Percentiles rank a stretch among this genome's conserved stretches.
Conservation (phyloP, 129 eudicot species). For the Artemisia tridentata region DNA sequence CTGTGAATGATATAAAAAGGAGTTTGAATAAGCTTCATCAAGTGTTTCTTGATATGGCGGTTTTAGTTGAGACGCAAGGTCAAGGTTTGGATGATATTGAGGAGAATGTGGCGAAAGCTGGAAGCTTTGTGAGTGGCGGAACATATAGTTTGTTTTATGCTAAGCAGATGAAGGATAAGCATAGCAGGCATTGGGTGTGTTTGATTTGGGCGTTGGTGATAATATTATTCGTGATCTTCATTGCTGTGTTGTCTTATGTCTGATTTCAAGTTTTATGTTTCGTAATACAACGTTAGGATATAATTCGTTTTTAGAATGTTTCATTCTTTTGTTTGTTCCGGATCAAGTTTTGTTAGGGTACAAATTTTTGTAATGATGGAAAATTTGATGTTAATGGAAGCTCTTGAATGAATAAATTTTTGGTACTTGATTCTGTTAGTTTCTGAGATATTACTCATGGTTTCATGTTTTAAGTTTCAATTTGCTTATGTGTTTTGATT, state of each 20-base stretch:
- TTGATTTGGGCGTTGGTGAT: slow-evolving; percentile 53
- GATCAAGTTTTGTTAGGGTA: neutral
- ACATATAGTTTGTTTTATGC: slow-evolving; percentile 75
- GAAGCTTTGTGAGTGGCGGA: slow-evolving; percentile 73
- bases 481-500: neutral
- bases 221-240: slow-evolving; percentile 59
- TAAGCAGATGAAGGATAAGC: slow-evolving; percentile 73
- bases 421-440: neutral
- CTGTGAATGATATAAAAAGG: slow-evolving; percentile 54
- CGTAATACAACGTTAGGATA: neutral
- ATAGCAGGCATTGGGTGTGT: slow-evolving; percentile 45
- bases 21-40: slow-evolving; percentile 87
- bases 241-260: slow-evolving; percentile 47
- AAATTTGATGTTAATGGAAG: too few relatives aligned
- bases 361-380: neutral
- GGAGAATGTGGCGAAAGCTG: slow-evolving; percentile 66
- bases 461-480: neutral
- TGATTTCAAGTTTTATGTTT: neutral
- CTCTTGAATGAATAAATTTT: neutral
- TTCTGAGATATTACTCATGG: neutral
- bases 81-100: slow-evolving; percentile 71
- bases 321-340: neutral
- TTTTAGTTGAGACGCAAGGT: slow-evolving; percentile 87
- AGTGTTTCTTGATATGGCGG: slow-evolving; percentile 95
- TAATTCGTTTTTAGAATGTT: slow-evolving; percentile 13